Conservation (phyloP, 75 land plant genomes). For the Picea glauca region DNA sequence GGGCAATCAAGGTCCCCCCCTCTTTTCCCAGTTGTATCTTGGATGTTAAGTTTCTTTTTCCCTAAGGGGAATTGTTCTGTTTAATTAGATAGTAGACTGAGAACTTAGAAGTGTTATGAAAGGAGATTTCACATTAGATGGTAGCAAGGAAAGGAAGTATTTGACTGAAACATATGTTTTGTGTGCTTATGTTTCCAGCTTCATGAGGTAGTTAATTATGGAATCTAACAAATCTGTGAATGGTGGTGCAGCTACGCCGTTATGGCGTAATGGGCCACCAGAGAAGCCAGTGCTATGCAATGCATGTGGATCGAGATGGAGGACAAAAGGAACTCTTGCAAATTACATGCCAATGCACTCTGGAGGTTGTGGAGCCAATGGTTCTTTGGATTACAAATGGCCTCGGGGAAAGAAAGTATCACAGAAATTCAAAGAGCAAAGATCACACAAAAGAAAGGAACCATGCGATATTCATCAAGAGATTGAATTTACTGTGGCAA, state of each 20-base stretch:
- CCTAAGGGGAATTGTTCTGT: too few species aligned
- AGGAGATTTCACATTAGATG: too few species aligned
- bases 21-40: too few species aligned
- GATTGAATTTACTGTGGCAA: background rate
- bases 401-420: constrained; percentile 16
- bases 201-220: background rate
- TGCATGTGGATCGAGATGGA: constrained; percentile 67
- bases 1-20: too few species aligned
- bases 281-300: constrained; percentile 63
- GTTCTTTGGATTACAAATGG: constrained; percentile 13
- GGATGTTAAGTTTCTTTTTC: too few species aligned
- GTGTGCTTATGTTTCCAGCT: background rate
- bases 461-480: constrained; percentile 27
- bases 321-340: constrained; percentile 57
- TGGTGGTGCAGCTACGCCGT: constrained; percentile 46
- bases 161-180: background rate
- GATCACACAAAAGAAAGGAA: constrained; percentile 40
- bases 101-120: too few species aligned
- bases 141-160: too few species aligned
- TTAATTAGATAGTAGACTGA: too few species aligned
- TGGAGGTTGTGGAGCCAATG: constrained; percentile 37
- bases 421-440: constrained; percentile 20
- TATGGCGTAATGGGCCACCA: constrained; percentile 63
- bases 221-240: constrained; percentile 1
- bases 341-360: constrained; percentile 66